Evolutionary conservation across 192 early-diverging fungal genomes (phyloP), one percentile per base, ranked within the genome.

Genomic region (Dissophora globulifera): DNA sequence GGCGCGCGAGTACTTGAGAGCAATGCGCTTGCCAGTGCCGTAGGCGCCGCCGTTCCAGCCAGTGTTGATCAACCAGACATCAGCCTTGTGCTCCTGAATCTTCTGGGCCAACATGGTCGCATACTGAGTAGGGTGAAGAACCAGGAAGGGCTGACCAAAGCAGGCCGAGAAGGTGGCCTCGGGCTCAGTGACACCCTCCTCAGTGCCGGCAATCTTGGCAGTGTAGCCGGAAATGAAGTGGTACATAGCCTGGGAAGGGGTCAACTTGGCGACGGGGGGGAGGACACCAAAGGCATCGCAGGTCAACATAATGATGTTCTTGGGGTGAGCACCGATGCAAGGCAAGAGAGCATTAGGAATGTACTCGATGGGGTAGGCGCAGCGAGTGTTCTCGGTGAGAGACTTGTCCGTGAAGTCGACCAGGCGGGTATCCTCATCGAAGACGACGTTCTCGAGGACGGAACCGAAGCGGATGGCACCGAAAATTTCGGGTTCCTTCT

Each of bases 401-500:
- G 83, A 82, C 58, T 79, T 79, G 84, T 95, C 92, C 22, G 87
- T 66, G 83, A 93, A 96, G 78, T 98, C 94, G 54, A 96, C 95
- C 15, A 81, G 46, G 52, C 89, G 86, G 67, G 93, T 86, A 58
- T 86, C 74, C 49, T 84, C 78, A 82, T 95, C 88, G 78, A 90
- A 93, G 45, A 94, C 88, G 78, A 98, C 95, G 78, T 98, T 98
- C 83, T 98, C 96, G 27, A 98, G 87, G 12, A 98, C 92, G 22
- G 94, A 90, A 63, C 96, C 96, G 81, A 96, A 97, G 42, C 90
- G 88, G 78, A 98, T 98, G 55, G 96, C 96, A 71, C 89, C 87
- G 83, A 94, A 98, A 84, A 98, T 98, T 82, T 97, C 96, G 63
- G 96, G 96, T 81, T 98, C 96, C 89, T 97, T 98, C 79, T 94